A percentile compares a stretch with the other conserved stretches of the same genome.
These are phyloP conservation scores for Saccharomyces hybrid DNA, from an alignment of 1,139 yeast species.

Conservation along the genomic window DNA sequence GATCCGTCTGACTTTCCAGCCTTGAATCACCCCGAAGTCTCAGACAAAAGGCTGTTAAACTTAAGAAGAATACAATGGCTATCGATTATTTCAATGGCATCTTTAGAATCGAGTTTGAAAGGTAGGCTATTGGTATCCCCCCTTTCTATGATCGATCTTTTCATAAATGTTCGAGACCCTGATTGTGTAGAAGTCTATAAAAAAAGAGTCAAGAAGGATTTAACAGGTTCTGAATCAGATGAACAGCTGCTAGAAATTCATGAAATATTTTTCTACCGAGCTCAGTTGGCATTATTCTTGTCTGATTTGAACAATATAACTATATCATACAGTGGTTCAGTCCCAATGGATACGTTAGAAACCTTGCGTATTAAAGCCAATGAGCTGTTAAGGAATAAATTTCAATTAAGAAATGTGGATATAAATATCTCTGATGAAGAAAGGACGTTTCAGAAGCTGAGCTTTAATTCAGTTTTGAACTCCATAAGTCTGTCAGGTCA, in stretches of 20 bases:
- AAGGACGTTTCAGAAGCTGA: conserved; percentile 6
- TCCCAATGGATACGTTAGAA: conserved; percentile 2
- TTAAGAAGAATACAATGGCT: conserved; percentile 28
- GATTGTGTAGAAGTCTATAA: conserved; percentile 16
- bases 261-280: conserved; percentile 18
- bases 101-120: conserved; percentile 23
- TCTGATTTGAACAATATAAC: conserved; percentile 21
- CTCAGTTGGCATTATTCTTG: conserved; percentile 20
- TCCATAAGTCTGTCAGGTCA: conserved; percentile 17
- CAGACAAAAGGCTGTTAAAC: conserved; percentile 19
- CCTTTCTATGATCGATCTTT: conserved; percentile 13
- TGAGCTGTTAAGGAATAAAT: background rate
- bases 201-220: conserved; percentile 17
- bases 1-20: conserved; percentile 27
- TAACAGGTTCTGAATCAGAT: conserved; percentile 10
- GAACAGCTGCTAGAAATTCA: conserved; percentile 12
- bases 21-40: conserved; percentile 11
- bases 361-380: background rate
- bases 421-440: background rate
- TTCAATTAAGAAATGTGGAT: background rate
- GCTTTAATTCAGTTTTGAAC: conserved; percentile 11
- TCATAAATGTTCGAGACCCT: conserved; percentile 16
- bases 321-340: conserved; percentile 10
- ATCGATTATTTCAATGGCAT: conserved; percentile 17
- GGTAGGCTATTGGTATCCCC: conserved; percentile 20